Base-by-base conservation (phyloP, 148 eudicot genomes). In the Pharnaceum exiguum region DNA sequence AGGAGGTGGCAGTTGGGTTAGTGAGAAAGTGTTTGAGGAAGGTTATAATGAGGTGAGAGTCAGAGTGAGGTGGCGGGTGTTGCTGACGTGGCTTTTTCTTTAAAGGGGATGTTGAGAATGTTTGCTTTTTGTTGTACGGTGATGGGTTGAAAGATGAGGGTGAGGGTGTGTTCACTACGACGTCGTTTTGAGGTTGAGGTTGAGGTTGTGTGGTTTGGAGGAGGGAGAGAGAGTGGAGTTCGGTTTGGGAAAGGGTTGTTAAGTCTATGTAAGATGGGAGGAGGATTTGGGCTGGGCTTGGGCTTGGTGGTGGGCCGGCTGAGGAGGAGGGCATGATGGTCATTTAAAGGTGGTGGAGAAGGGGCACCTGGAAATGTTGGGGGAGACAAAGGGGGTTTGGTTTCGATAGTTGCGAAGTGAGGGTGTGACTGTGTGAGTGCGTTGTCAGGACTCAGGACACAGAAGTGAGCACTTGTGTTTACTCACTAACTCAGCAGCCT, bases 31-130 rank as follows among this genome's bases (percentile, higher is more conserved):
- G 44, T 32, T 75, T 82, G 37, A 85, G 65, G 64, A 23, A 74
- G 9, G 64, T 50, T 24, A 85, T 67, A 21, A 85, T 77, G 7
- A 66, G 38, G 49, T 57, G 60, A 56, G 65, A 72, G 25, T 81
- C 84, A 3, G 40, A 51, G 3, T 7, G 45, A 19, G 11, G 24
- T 29, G 31, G 25, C 46, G 67, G 61, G 22, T 67, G 36, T 8
- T 63, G 16, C 22, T 36, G 62, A 15, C 36, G 10, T 8, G 49
- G 11, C 3, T 36, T 23, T 13, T 16, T 52, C n/a, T n/a, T n/a
- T n/a, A 36, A 61, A 35, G 40, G 35, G 2, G 75, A 42, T 46
- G 48, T 9, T 9, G 64, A 24, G 65, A 7, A 28, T 27, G 53
- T 70, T 47, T 51, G 55, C 10, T 58, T 60, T 3, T 46, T 31